Evolutionary conservation across 176 grass and related monocot genomes (phyloP).

Genomic region (Eleusine coracana): DNA sequence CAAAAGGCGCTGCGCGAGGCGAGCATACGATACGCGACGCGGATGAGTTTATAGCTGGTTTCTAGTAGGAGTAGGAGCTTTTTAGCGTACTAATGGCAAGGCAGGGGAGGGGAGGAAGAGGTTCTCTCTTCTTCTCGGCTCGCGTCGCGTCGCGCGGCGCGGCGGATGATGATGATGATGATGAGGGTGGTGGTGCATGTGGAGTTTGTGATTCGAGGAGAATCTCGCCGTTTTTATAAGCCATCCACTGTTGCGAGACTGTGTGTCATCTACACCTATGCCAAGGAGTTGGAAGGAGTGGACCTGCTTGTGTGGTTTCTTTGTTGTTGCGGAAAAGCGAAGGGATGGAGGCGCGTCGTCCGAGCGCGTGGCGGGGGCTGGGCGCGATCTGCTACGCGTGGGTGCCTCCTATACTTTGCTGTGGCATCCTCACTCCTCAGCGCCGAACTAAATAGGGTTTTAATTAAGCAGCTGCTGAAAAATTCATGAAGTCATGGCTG

Average conservation of each 20-base stretch:
- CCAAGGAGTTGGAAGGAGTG: neutral
- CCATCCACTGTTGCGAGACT: neutral
- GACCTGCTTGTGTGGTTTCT: slow-evolving; percentile 10
- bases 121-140: too few relatives aligned
- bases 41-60: too few relatives aligned
- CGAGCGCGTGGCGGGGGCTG: slow-evolving; percentile 1
- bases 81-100: neutral
- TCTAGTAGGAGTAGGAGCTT: neutral
- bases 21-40: neutral
- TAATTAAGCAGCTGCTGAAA: too few relatives aligned
- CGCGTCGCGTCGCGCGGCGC: neutral
- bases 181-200: slow-evolving; percentile 1
- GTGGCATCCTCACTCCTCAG: neutral
- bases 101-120: neutral
- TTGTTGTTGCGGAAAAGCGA: slow-evolving; percentile 44
- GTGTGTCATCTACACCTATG: neutral
- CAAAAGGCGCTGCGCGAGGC: neutral
- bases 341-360: slow-evolving; percentile 36
- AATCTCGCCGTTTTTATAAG: slow-evolving; percentile 36
- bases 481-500: too few relatives aligned
- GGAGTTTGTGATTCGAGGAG: slow-evolving; percentile 48
- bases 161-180: neutral
- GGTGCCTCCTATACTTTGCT: neutral
- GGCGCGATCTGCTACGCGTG: slow-evolving; percentile 18
- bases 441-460: too few relatives aligned